A percentile compares a stretch with the other conserved stretches of the same genome.
phyloP scores from a whole-genome alignment of 495 filamentous ascomycete genomes.

The Niebla homalea region DNA sequence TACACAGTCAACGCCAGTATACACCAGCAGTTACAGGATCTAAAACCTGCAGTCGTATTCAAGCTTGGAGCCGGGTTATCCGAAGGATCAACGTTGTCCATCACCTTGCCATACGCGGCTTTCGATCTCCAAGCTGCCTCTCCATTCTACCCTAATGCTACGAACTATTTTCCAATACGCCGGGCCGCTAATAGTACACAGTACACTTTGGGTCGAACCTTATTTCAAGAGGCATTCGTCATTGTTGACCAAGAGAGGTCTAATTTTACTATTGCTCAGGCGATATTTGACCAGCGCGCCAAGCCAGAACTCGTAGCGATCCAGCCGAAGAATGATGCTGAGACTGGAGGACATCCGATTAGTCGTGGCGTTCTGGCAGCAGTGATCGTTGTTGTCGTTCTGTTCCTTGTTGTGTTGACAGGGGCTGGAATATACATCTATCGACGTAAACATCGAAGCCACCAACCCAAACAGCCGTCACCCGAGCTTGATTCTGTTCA shows the following conservation, averaged over 20 bases:
- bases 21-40: conserved; percentile 27
- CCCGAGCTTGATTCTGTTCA: too few relatives aligned
- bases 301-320: too few relatives aligned
- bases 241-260: background rate
- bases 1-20: conserved; percentile 37
- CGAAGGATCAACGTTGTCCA: conserved; percentile 29
- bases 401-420: too few relatives aligned
- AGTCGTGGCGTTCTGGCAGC: too few relatives aligned
- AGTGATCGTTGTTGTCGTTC: too few relatives aligned
- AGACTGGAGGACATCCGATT: too few relatives aligned
- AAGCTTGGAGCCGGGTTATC: conserved; percentile 26
- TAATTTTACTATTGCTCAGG: background rate
- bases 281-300: background rate
- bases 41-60: conserved; percentile 36
- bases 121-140: conserved; percentile 34
- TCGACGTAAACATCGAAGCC: too few relatives aligned
- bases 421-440: too few relatives aligned
- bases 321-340: too few relatives aligned
- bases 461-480: too few relatives aligned
- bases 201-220: conserved; percentile 40
- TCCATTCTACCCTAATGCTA: conserved; percentile 20
- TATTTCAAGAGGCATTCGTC: conserved; percentile 38
- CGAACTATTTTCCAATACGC: conserved; percentile 38
- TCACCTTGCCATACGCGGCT: conserved; percentile 37
- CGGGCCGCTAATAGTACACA: conserved; percentile 33